Conservation (phyloP, 768 basidiomycete species). For the Hydnum rufescens region DNA sequence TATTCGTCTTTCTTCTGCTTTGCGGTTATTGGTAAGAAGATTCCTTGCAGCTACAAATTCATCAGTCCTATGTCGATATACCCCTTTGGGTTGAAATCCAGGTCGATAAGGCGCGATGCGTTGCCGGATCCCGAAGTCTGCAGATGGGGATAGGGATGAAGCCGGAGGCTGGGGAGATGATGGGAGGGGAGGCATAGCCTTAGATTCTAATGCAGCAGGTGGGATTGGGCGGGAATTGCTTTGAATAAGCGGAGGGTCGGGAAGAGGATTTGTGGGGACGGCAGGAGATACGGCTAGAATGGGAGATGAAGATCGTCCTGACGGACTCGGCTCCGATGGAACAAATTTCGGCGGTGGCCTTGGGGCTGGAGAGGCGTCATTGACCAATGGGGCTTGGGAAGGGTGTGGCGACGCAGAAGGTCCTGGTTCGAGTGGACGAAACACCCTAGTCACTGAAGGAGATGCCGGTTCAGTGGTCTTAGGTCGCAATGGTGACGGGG, state of each 20-base stretch:
- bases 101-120: slow-evolving; percentile 44
- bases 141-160: background rate
- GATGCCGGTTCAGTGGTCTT: background rate
- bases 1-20: slow-evolving; percentile 55
- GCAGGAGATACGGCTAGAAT: background rate
- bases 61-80: slow-evolving; percentile 60
- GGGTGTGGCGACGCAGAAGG: too few relatives aligned
- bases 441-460: too few relatives aligned
- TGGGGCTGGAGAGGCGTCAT: background rate
- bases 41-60: slow-evolving; percentile 37
- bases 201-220: background rate
- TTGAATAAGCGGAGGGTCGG: background rate
- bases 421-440: too few relatives aligned
- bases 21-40: slow-evolving; percentile 11
- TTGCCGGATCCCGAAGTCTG: background rate
- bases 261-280: background rate
- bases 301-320: background rate
- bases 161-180: background rate
- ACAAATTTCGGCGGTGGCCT: background rate
- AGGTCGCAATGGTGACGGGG: slow-evolving; percentile 6
- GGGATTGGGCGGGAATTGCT: slow-evolving; percentile 2
- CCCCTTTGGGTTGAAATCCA: slow-evolving; percentile 85
- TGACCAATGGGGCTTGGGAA: background rate
- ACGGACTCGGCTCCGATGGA: background rate
- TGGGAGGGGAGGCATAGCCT: slow-evolving; percentile 1